phyloP scores from a whole-genome alignment of 164 flowering plant genomes.

The Aristolochia californica region DNA sequence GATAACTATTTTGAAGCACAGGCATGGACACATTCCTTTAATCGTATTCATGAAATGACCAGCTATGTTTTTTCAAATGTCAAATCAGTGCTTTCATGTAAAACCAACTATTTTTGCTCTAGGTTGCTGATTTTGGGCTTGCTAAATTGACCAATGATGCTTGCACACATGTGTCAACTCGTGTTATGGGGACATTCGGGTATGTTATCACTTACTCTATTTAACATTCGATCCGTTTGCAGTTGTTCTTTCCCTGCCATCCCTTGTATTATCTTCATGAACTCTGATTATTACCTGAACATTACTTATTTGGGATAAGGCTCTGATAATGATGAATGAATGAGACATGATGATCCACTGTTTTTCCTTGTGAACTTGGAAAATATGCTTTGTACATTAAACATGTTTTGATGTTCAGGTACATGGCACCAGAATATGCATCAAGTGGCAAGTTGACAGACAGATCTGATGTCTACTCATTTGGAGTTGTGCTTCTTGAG shows the following conservation, averaged over 20 bases:
- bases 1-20: conserved; percentile 62
- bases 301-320: background rate
- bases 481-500: conserved; percentile 76
- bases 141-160: conserved; percentile 48
- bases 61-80: background rate
- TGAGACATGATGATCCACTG: background rate
- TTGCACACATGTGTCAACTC: conserved; percentile 56
- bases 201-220: conserved; percentile 17
- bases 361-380: background rate
- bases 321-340: background rate
- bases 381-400: too few relatives aligned
- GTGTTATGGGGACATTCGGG: conserved; percentile 91
- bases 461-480: conserved; percentile 76
- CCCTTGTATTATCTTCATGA: background rate
- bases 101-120: conserved; percentile 3
- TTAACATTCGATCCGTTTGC: background rate
- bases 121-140: conserved; percentile 85
- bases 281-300: background rate
- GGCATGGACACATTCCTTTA: conserved; percentile 29
- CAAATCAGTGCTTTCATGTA: conserved; percentile 1
- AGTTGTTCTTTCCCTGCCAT: background rate
- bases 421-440: conserved; percentile 86
- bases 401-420: conserved; percentile 29
- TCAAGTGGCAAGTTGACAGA: conserved; percentile 76
- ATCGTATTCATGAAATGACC: background rate